Conservation (phyloP, 441 rosid genomes). For the Adansonia grandidieri region DNA sequence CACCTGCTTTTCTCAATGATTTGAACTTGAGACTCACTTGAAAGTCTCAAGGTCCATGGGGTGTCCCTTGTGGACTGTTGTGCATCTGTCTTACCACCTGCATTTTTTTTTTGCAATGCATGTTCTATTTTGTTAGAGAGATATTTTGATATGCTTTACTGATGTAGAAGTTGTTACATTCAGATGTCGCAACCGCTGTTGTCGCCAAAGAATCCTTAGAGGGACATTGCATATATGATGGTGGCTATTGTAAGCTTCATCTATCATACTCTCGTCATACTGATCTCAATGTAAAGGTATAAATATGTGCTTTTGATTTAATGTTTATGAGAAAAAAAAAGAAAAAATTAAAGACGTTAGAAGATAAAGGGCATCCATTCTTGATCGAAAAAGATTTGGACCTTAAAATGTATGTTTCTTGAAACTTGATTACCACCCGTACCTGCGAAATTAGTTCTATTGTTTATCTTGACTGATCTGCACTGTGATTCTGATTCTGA, state of each 20-base stretch:
- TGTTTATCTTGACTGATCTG: conserved; percentile 2
- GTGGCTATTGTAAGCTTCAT: conserved; percentile 99
- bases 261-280: conserved; percentile 99
- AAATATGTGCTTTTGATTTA: conserved; percentile 66
- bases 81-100: not conserved
- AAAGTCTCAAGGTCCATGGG: not conserved
- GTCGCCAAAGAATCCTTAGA: conserved; percentile 92
- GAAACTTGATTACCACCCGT: conserved; percentile 36
- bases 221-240: conserved; percentile 99
- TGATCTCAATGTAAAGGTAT: conserved; percentile 99
- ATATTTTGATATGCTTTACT: conserved; percentile 12
- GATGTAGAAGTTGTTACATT: conserved; percentile 27
- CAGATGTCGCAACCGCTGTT: conserved; percentile 83
- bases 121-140: not conserved
- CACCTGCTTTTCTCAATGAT: no score
- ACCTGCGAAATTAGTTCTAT: conserved; percentile 6
- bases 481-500: no score
- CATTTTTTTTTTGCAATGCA: not conserved
- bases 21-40: not conserved
- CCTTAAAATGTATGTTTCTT: conserved; percentile 60
- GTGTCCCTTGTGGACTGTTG: not conserved
- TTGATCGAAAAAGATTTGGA: conserved; percentile 42
- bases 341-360: conserved; percentile 37
- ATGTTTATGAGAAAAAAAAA: conserved; percentile 45
- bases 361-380: conserved; percentile 44